Evolutionary conservation across 257 asterid species (phyloP).

Genomic region (Paulownia fortunei): DNA sequence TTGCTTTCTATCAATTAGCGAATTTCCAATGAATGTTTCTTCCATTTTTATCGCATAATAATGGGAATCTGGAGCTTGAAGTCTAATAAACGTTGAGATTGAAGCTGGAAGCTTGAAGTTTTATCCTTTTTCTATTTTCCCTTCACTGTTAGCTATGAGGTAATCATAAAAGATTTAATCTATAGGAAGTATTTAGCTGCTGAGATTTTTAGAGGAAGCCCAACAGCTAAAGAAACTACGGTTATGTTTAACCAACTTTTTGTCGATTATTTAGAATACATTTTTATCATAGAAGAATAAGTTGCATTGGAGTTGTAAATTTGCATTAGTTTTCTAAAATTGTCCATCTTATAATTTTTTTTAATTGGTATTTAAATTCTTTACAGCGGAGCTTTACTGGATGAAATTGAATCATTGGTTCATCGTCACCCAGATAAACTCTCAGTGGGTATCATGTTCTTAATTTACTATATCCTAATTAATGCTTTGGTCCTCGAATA

Average conservation of each 20-base stretch:
- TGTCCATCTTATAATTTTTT: neutral
- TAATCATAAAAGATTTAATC: neutral
- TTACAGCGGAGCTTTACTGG: slow-evolving; percentile 80
- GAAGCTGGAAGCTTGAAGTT: slow-evolving; percentile 6
- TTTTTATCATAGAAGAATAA: neutral
- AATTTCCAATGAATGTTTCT: neutral
- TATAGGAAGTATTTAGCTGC: neutral
- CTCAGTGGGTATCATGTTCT: slow-evolving; percentile 60
- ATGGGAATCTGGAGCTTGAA: slow-evolving; percentile 19
- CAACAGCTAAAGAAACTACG: neutral
- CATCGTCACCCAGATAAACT: slow-evolving; percentile 93
- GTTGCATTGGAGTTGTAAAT: neutral
- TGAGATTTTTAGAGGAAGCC: slow-evolving; percentile 1
- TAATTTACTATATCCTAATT: neutral
- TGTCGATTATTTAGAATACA: slow-evolving; percentile 1
- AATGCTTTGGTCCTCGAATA: slow-evolving; percentile 2
- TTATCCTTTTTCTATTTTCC: neutral
- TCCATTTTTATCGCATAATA: neutral
- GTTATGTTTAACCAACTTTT: neutral
- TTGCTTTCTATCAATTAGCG: slow-evolving; percentile 18
- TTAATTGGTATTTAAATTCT: slow-evolving; percentile 21
- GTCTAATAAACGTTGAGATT: neutral
- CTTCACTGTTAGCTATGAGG: neutral
- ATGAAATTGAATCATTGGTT: slow-evolving; percentile 86
- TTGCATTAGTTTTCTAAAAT: neutral